Conservation (phyloP, 371 early-diverging fungal genomes). For the Syncephalastrum sp. region DNA sequence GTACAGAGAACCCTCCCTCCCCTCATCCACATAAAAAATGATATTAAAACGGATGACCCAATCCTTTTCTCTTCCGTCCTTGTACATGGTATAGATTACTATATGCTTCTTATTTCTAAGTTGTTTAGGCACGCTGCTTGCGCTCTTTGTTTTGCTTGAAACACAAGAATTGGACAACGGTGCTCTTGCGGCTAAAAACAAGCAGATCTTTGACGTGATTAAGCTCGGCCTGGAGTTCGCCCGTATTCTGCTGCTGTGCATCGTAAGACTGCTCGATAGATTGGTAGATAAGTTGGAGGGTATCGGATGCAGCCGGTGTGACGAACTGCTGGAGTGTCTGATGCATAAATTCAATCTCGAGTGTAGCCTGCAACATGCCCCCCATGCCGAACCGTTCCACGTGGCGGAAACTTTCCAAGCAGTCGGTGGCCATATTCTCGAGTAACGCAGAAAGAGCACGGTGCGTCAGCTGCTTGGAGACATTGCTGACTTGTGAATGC, state of each 20-base stretch:
- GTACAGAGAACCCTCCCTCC: too few relatives aligned
- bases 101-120: too few relatives aligned
- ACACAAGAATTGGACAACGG: conserved; percentile 75
- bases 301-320: conserved; percentile 57
- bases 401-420: conserved; percentile 73
- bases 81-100: too few relatives aligned
- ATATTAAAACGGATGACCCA: too few relatives aligned
- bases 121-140: too few relatives aligned
- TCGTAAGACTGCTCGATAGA: conserved; percentile 68
- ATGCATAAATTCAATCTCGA: conserved; percentile 86
- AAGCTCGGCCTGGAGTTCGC: conserved; percentile 58
- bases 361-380: conserved; percentile 89
- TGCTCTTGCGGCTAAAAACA: conserved; percentile 64
- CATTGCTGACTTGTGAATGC: conserved; percentile 85
- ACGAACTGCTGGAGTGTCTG: conserved; percentile 75
- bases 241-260: conserved; percentile 49
- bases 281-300: conserved; percentile 67
- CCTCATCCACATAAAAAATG: too few relatives aligned
- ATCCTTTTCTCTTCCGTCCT: too few relatives aligned
- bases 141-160: conserved; percentile 63
- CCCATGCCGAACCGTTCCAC: conserved; percentile 85
- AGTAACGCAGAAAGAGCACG: conserved; percentile 75
- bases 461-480: conserved; percentile 71
- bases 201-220: conserved; percentile 65
- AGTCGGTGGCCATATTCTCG: conserved; percentile 70